phyloP scores from a whole-genome alignment of 352 stramenopile genomes.

The Hyphochytrium catenoides region DNA sequence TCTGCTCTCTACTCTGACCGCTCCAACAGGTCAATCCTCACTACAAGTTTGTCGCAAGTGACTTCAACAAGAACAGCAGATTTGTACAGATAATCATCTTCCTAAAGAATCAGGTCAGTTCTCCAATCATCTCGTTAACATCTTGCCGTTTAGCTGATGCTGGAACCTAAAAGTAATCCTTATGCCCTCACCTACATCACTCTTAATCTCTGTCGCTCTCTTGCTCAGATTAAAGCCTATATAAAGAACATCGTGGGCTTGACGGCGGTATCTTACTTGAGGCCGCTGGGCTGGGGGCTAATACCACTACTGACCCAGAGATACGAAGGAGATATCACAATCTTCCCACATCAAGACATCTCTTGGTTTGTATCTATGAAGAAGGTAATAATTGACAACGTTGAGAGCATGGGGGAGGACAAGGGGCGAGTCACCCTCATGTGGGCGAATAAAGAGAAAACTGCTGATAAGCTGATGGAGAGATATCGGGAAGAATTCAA shows the following conservation, averaged over 20 bases:
- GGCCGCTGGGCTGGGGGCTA: constrained; percentile 46
- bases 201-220: constrained; percentile 22
- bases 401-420: too few relatives aligned
- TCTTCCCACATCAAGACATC: constrained; percentile 77
- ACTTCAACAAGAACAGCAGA: constrained; percentile 13
- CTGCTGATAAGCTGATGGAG: too few relatives aligned
- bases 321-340: constrained; percentile 95
- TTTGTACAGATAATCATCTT: constrained; percentile 74
- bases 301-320: constrained; percentile 65
- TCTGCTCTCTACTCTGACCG: too few relatives aligned
- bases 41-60: constrained; percentile 55
- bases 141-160: not conserved
- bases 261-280: constrained; percentile 53
- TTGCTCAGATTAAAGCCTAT: constrained; percentile 56
- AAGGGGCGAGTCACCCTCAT: too few relatives aligned
- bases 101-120: constrained; percentile 64
- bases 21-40: too few relatives aligned
- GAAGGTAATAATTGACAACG: too few relatives aligned
- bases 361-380: constrained; percentile 38
- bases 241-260: constrained; percentile 64
- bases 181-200: constrained; percentile 12
- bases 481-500: too few relatives aligned
- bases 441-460: too few relatives aligned
- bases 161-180: not conserved
- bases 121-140: too few relatives aligned